Evolutionary conservation across 176 grass and related monocot genomes (phyloP).

Genomic region (Echinochloa phyllopogon): DNA sequence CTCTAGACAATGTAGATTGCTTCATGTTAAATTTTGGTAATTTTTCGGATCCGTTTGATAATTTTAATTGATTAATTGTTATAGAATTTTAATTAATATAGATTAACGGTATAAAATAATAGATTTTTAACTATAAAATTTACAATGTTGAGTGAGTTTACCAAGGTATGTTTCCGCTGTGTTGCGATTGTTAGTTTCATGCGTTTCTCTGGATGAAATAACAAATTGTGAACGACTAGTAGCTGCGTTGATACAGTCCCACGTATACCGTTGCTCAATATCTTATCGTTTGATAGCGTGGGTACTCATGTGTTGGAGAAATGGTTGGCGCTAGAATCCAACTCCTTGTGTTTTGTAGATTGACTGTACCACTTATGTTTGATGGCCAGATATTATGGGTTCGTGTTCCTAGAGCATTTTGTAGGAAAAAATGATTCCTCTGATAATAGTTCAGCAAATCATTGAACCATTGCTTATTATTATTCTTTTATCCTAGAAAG

Average conservation of each 20-base stretch:
- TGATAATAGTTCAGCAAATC: background rate
- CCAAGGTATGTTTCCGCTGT: background rate
- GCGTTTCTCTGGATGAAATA: background rate
- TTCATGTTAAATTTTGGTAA: too few species aligned
- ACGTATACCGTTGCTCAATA: background rate
- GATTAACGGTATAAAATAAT: too few species aligned
- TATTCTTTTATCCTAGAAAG: too few species aligned
- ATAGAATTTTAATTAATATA: too few species aligned
- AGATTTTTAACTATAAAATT: too few species aligned
- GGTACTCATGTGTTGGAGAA: background rate
- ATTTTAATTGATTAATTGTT: too few species aligned
- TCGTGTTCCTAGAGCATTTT: background rate
- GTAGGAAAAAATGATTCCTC: background rate
- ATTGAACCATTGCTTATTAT: background rate
- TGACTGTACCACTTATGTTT: background rate
- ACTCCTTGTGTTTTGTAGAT: background rate
- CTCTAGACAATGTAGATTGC: too few species aligned
- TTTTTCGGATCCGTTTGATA: too few species aligned
- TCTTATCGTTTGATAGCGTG: background rate
- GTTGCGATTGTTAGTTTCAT: background rate
- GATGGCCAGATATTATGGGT: background rate
- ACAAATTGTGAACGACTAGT: background rate
- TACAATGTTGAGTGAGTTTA: too few species aligned
- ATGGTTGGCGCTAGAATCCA: background rate
- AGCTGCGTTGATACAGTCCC: background rate